Percentiles rank a stretch among this genome's conserved stretches.
Conservation (phyloP, 1,284 basidiomycete species). For the Ustilago hordei region DNA sequence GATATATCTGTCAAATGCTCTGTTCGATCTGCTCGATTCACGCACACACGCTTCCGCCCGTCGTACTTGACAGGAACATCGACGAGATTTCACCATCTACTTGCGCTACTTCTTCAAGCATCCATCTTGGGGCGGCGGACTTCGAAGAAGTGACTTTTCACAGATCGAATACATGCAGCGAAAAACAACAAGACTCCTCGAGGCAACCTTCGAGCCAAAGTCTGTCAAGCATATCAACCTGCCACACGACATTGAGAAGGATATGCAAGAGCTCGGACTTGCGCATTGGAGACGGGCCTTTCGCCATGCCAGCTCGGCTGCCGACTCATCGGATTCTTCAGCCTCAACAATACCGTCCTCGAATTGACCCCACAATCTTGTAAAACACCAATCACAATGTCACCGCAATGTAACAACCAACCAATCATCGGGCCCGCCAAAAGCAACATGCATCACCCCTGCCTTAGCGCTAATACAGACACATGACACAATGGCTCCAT, state of each 20-base stretch:
- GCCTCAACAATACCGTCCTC: constrained; percentile 21
- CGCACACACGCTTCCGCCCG: background rate
- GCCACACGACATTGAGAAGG: constrained; percentile 42
- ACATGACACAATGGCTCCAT: no score
- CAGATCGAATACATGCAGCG: constrained; percentile 68
- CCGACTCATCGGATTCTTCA: constrained; percentile 1
- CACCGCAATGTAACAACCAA: background rate
- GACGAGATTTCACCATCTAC: constrained; percentile 63
- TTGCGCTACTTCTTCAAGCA: constrained; percentile 67
- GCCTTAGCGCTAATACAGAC: background rate
- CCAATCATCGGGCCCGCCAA: background rate
- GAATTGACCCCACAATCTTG: background rate
- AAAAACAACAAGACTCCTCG: constrained; percentile 56
- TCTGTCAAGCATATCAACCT: constrained; percentile 62
- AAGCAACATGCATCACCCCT: background rate
- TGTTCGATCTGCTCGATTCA: background rate
- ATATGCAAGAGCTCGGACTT: constrained; percentile 42
- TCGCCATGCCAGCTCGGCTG: constrained; percentile 17
- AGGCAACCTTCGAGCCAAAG: constrained; percentile 59
- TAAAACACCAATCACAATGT: background rate
- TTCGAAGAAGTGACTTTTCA: constrained; percentile 61
- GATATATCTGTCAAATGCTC: background rate
- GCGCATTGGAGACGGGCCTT: constrained; percentile 43
- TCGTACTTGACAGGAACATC: constrained; percentile 47
- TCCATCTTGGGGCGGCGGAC: constrained; percentile 62